Conservation (phyloP, 371 early-diverging fungal species). For the Funneliformis caledonium region DNA sequence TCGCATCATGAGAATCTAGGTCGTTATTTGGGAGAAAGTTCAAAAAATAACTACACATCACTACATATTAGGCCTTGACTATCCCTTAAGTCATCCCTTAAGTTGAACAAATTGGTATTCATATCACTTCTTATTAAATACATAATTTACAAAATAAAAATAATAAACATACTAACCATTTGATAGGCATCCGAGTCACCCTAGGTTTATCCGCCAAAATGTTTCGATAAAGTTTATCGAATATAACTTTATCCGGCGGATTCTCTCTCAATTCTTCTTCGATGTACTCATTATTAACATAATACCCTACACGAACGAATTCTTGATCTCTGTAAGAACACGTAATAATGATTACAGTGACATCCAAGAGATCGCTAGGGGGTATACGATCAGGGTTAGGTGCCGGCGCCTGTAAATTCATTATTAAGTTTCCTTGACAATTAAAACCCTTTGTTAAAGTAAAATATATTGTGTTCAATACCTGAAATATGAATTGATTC, state of each 20-base stretch:
- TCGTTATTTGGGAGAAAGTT: too few species aligned
- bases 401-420: constrained; percentile 61
- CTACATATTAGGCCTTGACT: too few species aligned
- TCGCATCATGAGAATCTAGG: too few species aligned
- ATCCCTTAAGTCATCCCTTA: background rate
- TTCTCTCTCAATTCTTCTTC: constrained; percentile 72
- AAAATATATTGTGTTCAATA: constrained; percentile 47
- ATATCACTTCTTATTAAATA: background rate
- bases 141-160: background rate
- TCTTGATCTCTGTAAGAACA: constrained; percentile 88
- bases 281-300: constrained; percentile 92
- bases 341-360: constrained; percentile 88
- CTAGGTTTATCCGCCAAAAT: constrained; percentile 94
- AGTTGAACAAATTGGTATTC: background rate
- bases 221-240: constrained; percentile 78
- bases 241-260: constrained; percentile 67
- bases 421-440: background rate
- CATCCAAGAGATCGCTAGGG: constrained; percentile 79
- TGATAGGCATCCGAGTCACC: constrained; percentile 84
- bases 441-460: background rate
- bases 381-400: constrained; percentile 78
- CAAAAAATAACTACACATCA: too few species aligned
- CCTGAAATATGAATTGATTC: constrained; percentile 92
- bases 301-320: constrained; percentile 96
- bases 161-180: constrained; percentile 54